phyloP scores from a whole-genome alignment of 495 filamentous ascomycete species.

The Penicillium parvum region DNA sequence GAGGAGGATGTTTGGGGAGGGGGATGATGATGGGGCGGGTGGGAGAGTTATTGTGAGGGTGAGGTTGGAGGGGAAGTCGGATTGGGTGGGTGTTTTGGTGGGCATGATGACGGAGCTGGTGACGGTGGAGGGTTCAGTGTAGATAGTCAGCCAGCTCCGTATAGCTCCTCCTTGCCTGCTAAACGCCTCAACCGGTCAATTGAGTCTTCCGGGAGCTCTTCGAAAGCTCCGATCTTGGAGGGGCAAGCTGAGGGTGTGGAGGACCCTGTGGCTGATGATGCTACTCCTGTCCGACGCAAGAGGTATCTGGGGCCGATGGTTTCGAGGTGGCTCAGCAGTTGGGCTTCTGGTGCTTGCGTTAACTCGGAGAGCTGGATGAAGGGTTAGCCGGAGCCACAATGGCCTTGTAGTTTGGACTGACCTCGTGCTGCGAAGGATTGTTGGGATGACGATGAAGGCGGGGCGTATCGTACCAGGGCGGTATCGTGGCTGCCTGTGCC shows the following conservation, averaged over 20 bases:
- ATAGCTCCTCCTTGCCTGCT: too few relatives aligned
- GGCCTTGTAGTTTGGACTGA: too few relatives aligned
- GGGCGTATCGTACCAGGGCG: not conserved
- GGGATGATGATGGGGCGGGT: conserved; percentile 26
- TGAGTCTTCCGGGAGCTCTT: too few relatives aligned
- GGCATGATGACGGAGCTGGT: conserved; percentile 26
- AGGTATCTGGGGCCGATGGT: not conserved
- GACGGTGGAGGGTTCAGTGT: too few relatives aligned
- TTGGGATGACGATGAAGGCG: not conserved
- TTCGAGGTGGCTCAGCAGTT: not conserved
- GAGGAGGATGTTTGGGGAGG: conserved; percentile 69
- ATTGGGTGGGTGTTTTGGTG: conserved; percentile 29
- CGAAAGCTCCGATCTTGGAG: too few relatives aligned
- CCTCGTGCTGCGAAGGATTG: too few relatives aligned
- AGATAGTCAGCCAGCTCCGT: too few relatives aligned
- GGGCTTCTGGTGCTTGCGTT: not conserved
- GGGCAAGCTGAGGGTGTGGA: not conserved
- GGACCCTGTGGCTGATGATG: not conserved
- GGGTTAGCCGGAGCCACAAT: too few relatives aligned
- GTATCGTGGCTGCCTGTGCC: not conserved
- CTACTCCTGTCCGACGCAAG: not conserved
- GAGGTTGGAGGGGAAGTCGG: conserved; percentile 51
- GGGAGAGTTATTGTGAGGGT: conserved; percentile 43
- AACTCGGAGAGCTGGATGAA: too few relatives aligned
- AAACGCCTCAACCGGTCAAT: too few relatives aligned